Base-by-base conservation (phyloP, 2,329 filamentous ascomycete species). In the Tolypocladium amazonense region DNA sequence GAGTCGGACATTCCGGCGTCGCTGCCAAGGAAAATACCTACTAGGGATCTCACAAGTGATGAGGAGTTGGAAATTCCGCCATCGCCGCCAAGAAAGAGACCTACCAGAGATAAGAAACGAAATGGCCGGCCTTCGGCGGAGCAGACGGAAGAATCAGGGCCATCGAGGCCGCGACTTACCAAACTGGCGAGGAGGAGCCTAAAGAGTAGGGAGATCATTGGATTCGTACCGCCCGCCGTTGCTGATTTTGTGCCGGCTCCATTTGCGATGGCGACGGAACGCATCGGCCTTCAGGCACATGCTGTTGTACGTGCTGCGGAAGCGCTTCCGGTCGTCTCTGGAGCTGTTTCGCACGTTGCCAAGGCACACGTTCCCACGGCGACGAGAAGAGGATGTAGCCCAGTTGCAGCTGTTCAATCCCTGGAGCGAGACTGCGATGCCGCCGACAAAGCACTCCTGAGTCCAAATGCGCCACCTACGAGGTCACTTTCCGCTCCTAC, bases 181-280 rank as follows among this genome's bases (percentile, higher is more conserved):
- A 74, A 67, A 50, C 68, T 80, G 60, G 67, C 71, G 30, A 73
- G 74, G 27, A 78, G 74, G 63, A 75, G 75, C 50, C 68, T 80
- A 53, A 78, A 73, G 61, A 79, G 78, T 65, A 77, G 69, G 62
- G 78, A 80, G 59, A 72, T 80, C n/a, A 70, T 80, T 57, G 78
- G 78, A 3, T 76, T 75, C 54, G 57, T 68, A 11, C 54, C 67
- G 25, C 65, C 65, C 2, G 39, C 56, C 15, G 65, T 65, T 12
- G 62, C 63, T 4, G 60, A 59, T 8, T 25, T 60, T 3, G 59
- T 65, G 30, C 57, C 62, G 20, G 56, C 60, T 3, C 64, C 66
- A 15, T 66, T 65, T 45, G 61, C 65, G 1, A 61, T 57, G 56
- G 61, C 63, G 1, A 60, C 61, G 8, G 50, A 18, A 9, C 45